Percentiles rank a stretch among this genome's conserved stretches.
phyloP scores from a whole-genome alignment of 208 protist genomes.

The Leishmania braziliensis region DNA sequence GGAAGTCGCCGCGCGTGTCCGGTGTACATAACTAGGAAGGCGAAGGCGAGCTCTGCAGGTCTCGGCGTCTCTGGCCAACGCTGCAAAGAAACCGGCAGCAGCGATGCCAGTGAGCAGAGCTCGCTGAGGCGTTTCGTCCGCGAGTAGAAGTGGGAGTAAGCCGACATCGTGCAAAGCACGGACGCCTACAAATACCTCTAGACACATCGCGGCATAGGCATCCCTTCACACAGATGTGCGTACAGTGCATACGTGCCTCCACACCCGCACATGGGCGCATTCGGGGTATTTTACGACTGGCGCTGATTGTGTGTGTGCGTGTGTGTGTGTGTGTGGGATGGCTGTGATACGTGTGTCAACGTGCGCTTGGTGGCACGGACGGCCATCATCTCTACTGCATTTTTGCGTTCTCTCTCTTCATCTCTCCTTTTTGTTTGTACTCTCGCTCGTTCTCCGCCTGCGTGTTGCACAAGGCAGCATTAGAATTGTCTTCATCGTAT shows the following conservation, averaged over 20 bases:
- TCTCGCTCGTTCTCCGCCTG: background rate
- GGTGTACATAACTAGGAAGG: conserved; percentile 6
- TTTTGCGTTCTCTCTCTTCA: background rate
- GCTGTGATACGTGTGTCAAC: background rate
- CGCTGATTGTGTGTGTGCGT: background rate
- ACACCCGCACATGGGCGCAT: background rate
- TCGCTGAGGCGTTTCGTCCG: conserved; percentile 1
- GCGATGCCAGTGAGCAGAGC: conserved; percentile 11
- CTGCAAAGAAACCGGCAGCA: conserved; percentile 6
- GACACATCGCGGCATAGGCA: background rate
- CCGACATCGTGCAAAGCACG: background rate
- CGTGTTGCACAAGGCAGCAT: background rate
- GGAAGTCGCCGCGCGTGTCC: background rate
- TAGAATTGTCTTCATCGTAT: background rate
- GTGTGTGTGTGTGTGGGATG: background rate
- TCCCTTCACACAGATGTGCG: background rate
- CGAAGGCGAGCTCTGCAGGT: conserved; percentile 2
- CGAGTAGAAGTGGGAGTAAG: background rate
- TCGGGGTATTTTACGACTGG: background rate
- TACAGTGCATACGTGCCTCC: background rate
- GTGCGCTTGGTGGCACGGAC: background rate
- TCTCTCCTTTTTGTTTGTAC: background rate
- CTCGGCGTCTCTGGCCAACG: background rate
- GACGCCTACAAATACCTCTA: too few species aligned
- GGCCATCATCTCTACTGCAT: background rate